Conservation (phyloP, 495 filamentous ascomycete species). For the Penicillium waksmanii region DNA sequence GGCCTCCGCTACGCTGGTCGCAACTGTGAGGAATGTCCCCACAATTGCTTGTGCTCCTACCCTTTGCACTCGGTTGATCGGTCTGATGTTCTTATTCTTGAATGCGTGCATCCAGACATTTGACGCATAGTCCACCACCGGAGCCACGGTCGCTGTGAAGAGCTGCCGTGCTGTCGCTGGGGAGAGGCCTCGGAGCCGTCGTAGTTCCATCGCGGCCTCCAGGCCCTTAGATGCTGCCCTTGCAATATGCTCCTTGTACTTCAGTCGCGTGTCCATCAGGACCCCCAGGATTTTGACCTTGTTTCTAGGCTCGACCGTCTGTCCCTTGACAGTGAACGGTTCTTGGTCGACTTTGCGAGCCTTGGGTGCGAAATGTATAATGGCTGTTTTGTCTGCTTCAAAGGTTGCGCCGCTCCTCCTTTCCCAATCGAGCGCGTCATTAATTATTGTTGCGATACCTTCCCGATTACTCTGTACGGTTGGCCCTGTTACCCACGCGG, state of each 20-base stretch:
- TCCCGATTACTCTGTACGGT: constrained; percentile 25
- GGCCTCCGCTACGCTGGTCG: constrained; percentile 7
- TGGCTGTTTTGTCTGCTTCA: constrained; percentile 32
- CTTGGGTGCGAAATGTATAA: constrained; percentile 32
- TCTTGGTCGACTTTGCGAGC: constrained; percentile 24
- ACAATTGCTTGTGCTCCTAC: constrained; percentile 7
- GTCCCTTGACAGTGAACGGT: constrained; percentile 31
- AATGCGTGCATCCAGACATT: constrained; percentile 31
- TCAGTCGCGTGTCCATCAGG: constrained; percentile 29
- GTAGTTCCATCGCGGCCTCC: constrained; percentile 35
- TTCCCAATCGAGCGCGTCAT: constrained; percentile 29
- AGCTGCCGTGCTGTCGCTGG: constrained; percentile 34
- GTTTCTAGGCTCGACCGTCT: constrained; percentile 25
- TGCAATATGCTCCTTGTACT: constrained; percentile 18
- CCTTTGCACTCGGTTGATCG: constrained; percentile 3
- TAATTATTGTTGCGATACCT: constrained; percentile 25
- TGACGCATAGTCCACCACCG: constrained; percentile 38
- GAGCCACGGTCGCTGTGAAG: constrained; percentile 32
- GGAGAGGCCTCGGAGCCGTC: constrained; percentile 30
- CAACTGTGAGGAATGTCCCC: neutral
- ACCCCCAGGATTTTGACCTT: constrained; percentile 30
- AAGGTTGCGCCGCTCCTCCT: constrained; percentile 31
- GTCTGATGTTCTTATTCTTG: neutral
- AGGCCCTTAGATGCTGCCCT: constrained; percentile 36
- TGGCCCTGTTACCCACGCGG: constrained; percentile 20